phyloP scores from a whole-genome alignment of 176 grass and related monocot genomes.

The Paspalum notatum region DNA sequence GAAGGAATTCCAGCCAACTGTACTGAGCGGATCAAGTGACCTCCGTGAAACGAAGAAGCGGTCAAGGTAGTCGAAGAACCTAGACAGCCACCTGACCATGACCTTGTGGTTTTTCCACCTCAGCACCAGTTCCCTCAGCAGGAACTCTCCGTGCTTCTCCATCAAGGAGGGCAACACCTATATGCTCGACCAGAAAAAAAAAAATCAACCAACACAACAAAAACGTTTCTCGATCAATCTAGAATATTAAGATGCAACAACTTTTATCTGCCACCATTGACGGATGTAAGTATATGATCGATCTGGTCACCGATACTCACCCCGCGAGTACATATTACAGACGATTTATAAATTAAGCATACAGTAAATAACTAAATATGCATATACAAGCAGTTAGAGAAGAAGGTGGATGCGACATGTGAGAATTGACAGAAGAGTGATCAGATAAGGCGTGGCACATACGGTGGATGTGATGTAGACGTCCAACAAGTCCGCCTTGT shows the following conservation, averaged over 20 bases:
- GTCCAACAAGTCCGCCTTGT: slow-evolving; percentile 37
- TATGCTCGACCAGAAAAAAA: no score
- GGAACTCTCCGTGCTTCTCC: slow-evolving; percentile 52
- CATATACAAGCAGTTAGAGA: no score
- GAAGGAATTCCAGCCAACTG: slow-evolving; percentile 45
- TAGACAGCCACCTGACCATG: slow-evolving; percentile 55
- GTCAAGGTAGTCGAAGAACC: slow-evolving; percentile 68
- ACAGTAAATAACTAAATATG: no score
- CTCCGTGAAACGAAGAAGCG: slow-evolving; percentile 43
- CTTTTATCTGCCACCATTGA: no score
- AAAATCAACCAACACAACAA: background rate
- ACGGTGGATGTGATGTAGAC: slow-evolving; percentile 57
- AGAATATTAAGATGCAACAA: background rate
- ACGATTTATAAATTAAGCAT: no score
- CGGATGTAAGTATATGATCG: no score
- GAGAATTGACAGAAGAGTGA: background rate
- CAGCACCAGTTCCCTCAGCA: slow-evolving; percentile 59
- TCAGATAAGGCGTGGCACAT: background rate
- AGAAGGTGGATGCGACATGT: no score
- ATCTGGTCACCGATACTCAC: no score
- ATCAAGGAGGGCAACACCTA: slow-evolving; percentile 59
- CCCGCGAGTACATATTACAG: no score
- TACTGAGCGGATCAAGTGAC: slow-evolving; percentile 26
- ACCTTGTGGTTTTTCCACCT: slow-evolving; percentile 66
- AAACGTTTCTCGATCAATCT: background rate